Conservation (phyloP, 2,329 filamentous ascomycete genomes). For the Cadophora luteo-olivacea region DNA sequence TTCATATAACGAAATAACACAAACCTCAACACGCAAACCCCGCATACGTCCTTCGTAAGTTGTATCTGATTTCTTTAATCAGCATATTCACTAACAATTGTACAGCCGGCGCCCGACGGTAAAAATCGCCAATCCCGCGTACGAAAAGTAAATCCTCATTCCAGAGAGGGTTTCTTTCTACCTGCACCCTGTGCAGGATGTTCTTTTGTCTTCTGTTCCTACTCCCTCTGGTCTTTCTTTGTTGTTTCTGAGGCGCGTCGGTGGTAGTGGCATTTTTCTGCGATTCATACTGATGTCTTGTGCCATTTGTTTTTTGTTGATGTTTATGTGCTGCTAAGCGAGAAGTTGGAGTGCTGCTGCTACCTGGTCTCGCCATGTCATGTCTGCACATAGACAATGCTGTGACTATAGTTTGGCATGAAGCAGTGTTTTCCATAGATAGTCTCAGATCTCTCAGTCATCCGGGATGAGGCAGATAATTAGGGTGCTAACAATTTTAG, state of each 20-base stretch:
- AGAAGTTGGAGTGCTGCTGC: background rate
- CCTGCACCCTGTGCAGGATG: conserved; percentile 4
- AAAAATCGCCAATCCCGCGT: conserved; percentile 7
- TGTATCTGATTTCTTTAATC: background rate
- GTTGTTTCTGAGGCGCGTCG: background rate
- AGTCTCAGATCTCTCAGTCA: too few species aligned
- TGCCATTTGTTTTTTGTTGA: background rate
- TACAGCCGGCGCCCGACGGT: conserved; percentile 1
- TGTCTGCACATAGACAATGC: too few species aligned
- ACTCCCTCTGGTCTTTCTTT: background rate
- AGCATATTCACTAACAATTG: background rate
- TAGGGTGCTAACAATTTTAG: too few species aligned
- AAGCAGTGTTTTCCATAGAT: too few species aligned
- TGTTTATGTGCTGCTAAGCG: background rate
- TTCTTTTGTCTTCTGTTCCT: background rate
- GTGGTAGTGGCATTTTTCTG: too few species aligned
- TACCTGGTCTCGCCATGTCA: too few species aligned
- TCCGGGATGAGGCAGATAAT: too few species aligned
- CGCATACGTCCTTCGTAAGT: conserved; percentile 7
- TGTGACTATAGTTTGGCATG: too few species aligned
- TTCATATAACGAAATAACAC: background rate
- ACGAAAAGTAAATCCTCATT: conserved; percentile 6
- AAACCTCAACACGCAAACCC: background rate
- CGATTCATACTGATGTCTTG: too few species aligned
- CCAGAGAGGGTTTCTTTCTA: conserved; percentile 1